Percentiles rank a stretch among this genome's conserved stretches.
Evolutionary conservation across 2,329 filamentous ascomycete species (phyloP).

Genomic region (Cladosporium phlei): DNA sequence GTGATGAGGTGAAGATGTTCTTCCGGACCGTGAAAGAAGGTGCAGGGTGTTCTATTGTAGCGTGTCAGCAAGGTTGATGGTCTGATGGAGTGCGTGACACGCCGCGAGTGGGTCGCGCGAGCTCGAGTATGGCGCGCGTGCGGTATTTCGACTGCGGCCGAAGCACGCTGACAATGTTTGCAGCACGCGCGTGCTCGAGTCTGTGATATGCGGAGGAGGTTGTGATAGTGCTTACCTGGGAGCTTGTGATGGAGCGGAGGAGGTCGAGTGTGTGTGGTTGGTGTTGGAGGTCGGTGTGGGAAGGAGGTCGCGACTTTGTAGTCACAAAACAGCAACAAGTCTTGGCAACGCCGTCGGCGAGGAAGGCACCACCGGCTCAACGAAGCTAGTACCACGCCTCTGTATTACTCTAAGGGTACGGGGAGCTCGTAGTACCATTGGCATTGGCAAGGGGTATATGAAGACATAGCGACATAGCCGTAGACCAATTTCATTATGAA

Average conservation of each 20-base stretch:
- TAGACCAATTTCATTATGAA: no score
- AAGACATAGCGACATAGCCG: no score
- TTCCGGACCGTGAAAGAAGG: no score
- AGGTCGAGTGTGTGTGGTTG: neutral
- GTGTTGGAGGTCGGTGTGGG: neutral
- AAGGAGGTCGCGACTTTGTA: neutral
- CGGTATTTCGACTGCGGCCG: neutral
- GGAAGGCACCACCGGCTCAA: no score
- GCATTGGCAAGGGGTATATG: no score
- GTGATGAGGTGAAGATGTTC: no score
- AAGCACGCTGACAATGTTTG: neutral
- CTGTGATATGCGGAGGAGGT: neutral
- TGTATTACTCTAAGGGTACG: no score
- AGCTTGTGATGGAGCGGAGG: neutral
- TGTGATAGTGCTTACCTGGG: neutral
- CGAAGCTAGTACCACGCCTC: no score
- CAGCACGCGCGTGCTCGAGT: neutral
- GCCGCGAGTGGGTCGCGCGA: neutral
- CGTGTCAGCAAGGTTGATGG: neutral
- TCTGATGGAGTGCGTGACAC: neutral
- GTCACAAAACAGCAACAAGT: no score
- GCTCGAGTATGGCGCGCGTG: neutral
- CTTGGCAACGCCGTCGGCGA: no score
- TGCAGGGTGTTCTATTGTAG: neutral
- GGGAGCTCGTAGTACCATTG: no score